Percentiles rank a stretch among this genome's conserved stretches.
These are phyloP conservation scores for Malassezia equina DNA, from an alignment of 1,284 basidiomycete genomes.

Conservation along the genomic window DNA sequence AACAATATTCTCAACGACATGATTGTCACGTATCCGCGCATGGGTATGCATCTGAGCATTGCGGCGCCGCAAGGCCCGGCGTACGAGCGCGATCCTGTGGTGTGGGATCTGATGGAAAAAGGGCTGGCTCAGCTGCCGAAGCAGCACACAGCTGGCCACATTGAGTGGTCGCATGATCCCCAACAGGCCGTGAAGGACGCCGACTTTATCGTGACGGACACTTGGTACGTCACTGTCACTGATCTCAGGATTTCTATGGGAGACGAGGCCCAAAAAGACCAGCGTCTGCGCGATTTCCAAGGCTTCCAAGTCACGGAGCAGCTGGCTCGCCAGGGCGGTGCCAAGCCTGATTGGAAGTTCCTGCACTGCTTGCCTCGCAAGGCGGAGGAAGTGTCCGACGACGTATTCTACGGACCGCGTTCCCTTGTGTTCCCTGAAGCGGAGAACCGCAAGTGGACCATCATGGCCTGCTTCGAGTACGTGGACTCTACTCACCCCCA, in stretches of 20 bases:
- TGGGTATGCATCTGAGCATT: constrained; percentile 76
- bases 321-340: constrained; percentile 57
- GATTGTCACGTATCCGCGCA: constrained; percentile 81
- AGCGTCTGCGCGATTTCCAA: constrained; percentile 72
- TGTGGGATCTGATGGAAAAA: constrained; percentile 54
- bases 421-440: constrained; percentile 47
- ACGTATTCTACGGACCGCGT: constrained; percentile 42
- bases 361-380: constrained; percentile 92
- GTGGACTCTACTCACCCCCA: constrained; percentile 3
- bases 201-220: constrained; percentile 74
- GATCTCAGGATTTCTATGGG: constrained; percentile 81
- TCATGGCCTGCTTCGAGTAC: constrained; percentile 42
- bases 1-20: constrained; percentile 96
- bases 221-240: constrained; percentile 20
- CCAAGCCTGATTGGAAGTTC: constrained; percentile 84
- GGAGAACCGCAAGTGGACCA: constrained; percentile 49
- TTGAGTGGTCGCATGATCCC: constrained; percentile 69
- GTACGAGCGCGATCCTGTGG: constrained; percentile 67
- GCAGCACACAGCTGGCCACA: constrained; percentile 48
- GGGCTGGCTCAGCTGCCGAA: constrained; percentile 48
- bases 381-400: constrained; percentile 61
- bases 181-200: constrained; percentile 76
- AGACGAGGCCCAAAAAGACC: constrained; percentile 85
- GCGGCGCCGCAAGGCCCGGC: constrained; percentile 61
- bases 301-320: constrained; percentile 89